phyloP scores from a whole-genome alignment of 108 stramenopile species.

The Mediolabrus comicus region DNA sequence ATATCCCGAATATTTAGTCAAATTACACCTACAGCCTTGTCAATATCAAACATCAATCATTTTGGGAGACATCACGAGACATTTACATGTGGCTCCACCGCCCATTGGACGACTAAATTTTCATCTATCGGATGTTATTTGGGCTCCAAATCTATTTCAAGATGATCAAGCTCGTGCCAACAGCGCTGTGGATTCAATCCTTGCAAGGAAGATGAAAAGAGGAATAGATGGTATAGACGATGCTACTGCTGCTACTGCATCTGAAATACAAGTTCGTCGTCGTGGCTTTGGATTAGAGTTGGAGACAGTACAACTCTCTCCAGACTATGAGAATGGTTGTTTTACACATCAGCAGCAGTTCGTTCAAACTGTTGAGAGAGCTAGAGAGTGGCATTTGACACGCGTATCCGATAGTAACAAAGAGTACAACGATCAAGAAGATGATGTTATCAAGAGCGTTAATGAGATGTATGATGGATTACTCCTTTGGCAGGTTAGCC shows the following conservation, averaged over 20 bases:
- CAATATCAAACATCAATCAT: not conserved
- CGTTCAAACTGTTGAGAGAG: not conserved
- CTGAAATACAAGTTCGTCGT: conserved; percentile 1
- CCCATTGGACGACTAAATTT: not conserved
- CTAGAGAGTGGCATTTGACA: conserved; percentile 8
- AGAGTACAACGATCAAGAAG: not conserved
- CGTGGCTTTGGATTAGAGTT: conserved; percentile 35
- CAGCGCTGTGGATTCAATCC: not conserved
- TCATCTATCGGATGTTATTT: conserved; percentile 14
- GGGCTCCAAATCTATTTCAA: conserved; percentile 22
- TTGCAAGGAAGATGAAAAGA: not conserved
- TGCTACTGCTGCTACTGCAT: too few species aligned
- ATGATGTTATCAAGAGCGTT: not conserved
- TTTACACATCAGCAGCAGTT: conserved; percentile 31
- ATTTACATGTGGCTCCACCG: conserved; percentile 19
- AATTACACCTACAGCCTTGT: not conserved
- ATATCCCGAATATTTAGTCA: conserved; percentile 25
- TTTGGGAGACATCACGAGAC: not conserved
- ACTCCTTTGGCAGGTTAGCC: conserved; percentile 1
- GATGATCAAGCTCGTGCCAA: not conserved
- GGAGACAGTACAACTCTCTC: conserved; percentile 32
- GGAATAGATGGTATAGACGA: not conserved
- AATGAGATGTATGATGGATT: conserved; percentile 18
- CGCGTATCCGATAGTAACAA: not conserved
- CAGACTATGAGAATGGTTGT: conserved; percentile 24